A percentile compares a stretch with the other conserved stretches of the same genome.
Evolutionary conservation across 371 early-diverging fungal genomes (phyloP).

Genomic region (Mucor sp.): DNA sequence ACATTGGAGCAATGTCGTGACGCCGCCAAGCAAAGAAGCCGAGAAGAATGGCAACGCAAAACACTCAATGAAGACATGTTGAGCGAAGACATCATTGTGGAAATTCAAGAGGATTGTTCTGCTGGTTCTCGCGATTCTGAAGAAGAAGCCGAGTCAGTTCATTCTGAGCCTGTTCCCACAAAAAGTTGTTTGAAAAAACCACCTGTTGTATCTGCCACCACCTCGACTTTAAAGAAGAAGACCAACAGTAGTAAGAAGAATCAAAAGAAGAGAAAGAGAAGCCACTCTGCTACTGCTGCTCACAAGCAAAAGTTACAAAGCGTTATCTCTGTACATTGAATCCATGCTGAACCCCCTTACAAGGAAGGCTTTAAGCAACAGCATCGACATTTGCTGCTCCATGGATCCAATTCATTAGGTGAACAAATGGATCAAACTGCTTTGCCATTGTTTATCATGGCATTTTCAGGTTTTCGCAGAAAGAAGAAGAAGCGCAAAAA

Average conservation of each 20-base stretch:
- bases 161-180: neutral
- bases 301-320: neutral
- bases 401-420: neutral
- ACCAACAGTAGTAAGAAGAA: constrained; percentile 5
- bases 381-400: neutral
- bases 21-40: constrained; percentile 27
- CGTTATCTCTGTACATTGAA: constrained; percentile 25
- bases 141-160: constrained; percentile 6
- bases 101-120: constrained; percentile 36
- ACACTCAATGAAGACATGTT: constrained; percentile 39
- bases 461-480: neutral
- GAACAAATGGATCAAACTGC: neutral
- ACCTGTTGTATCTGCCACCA: neutral
- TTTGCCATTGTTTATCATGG: neutral
- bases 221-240: neutral
- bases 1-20: constrained; percentile 37
- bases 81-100: constrained; percentile 42
- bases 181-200: constrained; percentile 32
- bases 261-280: constrained; percentile 32
- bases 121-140: constrained; percentile 10
- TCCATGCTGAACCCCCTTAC: neutral
- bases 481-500: constrained; percentile 22
- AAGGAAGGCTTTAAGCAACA: neutral
- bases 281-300: constrained; percentile 4
- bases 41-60: constrained; percentile 40